Conservation (phyloP, 495 filamentous ascomycete genomes). For the Daldinia loculata region DNA sequence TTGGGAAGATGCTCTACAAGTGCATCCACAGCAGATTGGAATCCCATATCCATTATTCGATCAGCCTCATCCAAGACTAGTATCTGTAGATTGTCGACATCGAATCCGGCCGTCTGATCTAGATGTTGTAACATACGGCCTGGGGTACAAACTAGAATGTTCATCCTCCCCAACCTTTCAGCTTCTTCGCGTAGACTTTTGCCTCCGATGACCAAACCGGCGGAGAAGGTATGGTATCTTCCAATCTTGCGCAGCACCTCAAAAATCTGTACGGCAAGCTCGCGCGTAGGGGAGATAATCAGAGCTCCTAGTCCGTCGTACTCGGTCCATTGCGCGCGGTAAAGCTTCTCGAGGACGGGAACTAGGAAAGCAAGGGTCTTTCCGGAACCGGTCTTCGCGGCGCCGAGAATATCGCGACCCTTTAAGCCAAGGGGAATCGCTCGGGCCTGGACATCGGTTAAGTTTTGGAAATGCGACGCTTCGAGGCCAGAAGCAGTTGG, state of each 20-base stretch:
- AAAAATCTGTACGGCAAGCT: conserved; percentile 97
- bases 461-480: conserved; percentile 84
- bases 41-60: conserved; percentile 97
- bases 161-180: conserved; percentile 89
- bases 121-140: conserved; percentile 95
- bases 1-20: conserved; percentile 92
- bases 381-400: conserved; percentile 95
- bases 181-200: conserved; percentile 89
- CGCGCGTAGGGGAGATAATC: conserved; percentile 92
- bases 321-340: conserved; percentile 87
- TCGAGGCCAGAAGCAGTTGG: conserved; percentile 83
- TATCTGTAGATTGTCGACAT: conserved; percentile 89
- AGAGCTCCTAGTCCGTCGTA: conserved; percentile 91
- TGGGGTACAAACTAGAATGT: conserved; percentile 96
- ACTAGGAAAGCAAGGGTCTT: conserved; percentile 96
- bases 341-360: conserved; percentile 94
- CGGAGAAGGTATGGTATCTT: conserved; percentile 87
- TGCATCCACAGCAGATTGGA: conserved; percentile 89
- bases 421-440: conserved; percentile 87
- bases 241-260: conserved; percentile 92
- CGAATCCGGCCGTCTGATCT: conserved; percentile 90
- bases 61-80: conserved; percentile 97
- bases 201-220: conserved; percentile 94
- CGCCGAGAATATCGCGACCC: conserved; percentile 89
- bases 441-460: conserved; percentile 91